Evolutionary conservation across 257 asterid species (phyloP), one percentile per base, ranked within the genome.

Genomic region (Leonotis leonurus): DNA sequence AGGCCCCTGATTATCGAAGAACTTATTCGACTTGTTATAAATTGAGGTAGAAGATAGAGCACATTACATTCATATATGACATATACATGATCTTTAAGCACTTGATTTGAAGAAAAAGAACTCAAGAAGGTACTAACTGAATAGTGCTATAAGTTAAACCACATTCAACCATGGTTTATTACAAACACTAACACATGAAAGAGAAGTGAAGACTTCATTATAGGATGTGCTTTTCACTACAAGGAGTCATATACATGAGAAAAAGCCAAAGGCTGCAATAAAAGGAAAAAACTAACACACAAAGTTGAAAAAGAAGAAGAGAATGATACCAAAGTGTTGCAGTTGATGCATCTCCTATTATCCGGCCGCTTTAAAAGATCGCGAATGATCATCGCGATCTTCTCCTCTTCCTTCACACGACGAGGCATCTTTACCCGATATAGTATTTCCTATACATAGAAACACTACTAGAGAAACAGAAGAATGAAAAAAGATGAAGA

Each of bases 331-430:
- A 83, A 79, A 67, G 72, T 70, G 72, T 85, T 83, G 95, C 97
- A 90, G 64, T 90, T 90, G 70, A 90, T 85, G 74, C 97, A 90
- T 80, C 89, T 81, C 64, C 70, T 75, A 55, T 90, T 90, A 65
- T 83, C 86, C 12, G 85, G 85, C 62, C 80, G 88, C 85, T 79
- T 90, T 36, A 87, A 72, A 60, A 90, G 95, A 58, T 75, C 83
- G 17, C 94, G 95, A 65, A 90, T 77, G 69, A 82, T 79, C 84
- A 51, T 85, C 68, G 87, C 95, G 14, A 67, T 67, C 53, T 78
- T 82, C 30, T 85, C 93, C 21, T 85, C 95, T 25, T 88, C 91
- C 77, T 80, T 87, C 56, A 55, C 69, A 22, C 73, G 73, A n/a
- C 77, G 77, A 39, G 85, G 80, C 93, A 90, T 85, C 43, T 78